A percentile compares a stretch with the other conserved stretches of the same genome.
phyloP scores from a whole-genome alignment of 2,329 filamentous ascomycete species.

The Cladophialophora immunda region DNA sequence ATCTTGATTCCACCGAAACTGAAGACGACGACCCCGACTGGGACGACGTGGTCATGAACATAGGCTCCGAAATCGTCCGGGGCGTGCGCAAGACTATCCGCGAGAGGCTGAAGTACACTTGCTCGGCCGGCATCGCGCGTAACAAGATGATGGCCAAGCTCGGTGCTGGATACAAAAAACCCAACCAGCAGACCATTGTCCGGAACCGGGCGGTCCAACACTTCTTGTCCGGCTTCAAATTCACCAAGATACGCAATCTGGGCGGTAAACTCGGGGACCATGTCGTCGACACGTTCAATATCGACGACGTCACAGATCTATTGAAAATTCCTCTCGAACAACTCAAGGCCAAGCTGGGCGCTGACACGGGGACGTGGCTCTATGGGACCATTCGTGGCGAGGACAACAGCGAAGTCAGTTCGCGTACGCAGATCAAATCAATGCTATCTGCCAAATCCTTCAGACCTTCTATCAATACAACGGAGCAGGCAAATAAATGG shows the following conservation, averaged over 20 bases:
- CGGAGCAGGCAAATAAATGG: constrained; percentile 84
- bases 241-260: constrained; percentile 94
- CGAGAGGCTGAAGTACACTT: constrained; percentile 82
- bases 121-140: constrained; percentile 84
- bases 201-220: constrained; percentile 80
- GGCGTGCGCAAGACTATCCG: constrained; percentile 74
- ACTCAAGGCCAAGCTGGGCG: constrained; percentile 78
- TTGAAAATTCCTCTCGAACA: constrained; percentile 76
- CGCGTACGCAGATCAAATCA: constrained; percentile 91
- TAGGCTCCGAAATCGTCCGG: constrained; percentile 89
- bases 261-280: constrained; percentile 94
- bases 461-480: constrained; percentile 78
- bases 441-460: constrained; percentile 99
- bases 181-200: constrained; percentile 92
- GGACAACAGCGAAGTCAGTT: constrained; percentile 87
- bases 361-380: constrained; percentile 86
- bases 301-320: constrained; percentile 79
- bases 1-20: constrained; percentile 74
- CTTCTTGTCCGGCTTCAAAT: constrained; percentile 86
- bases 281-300: constrained; percentile 80
- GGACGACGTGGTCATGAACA: constrained; percentile 88
- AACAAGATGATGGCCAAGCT: constrained; percentile 98
- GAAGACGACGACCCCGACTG: constrained; percentile 89
- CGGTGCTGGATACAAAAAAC: constrained; percentile 90
- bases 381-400: constrained; percentile 85